phyloP scores from a whole-genome alignment of 305 asterid genomes.

The Salvia sclarea region DNA sequence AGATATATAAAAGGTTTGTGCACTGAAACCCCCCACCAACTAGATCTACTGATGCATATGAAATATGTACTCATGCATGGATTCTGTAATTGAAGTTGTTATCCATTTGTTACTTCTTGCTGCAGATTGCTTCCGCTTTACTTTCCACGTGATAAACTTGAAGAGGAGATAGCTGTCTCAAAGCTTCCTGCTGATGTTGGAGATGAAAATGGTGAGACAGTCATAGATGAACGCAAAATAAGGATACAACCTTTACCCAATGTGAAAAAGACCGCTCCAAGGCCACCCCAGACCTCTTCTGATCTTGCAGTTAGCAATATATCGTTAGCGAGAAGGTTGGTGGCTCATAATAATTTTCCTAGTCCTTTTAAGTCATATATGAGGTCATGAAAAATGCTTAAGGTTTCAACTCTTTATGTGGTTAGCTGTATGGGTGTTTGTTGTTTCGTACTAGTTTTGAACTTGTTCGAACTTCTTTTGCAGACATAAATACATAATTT shows the following conservation, averaged over 20 bases:
- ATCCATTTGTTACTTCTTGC: slow-evolving; percentile 13
- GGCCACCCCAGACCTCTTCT: slow-evolving; percentile 45
- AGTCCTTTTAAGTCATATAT: slow-evolving; percentile 22
- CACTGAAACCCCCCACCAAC: neutral
- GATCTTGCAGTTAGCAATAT: slow-evolving; percentile 64
- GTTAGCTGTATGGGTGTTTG: neutral
- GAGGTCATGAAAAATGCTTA: slow-evolving; percentile 13
- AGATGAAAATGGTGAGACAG: slow-evolving; percentile 92
- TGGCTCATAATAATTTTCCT: slow-evolving; percentile 17
- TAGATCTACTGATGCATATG: slow-evolving; percentile 16
- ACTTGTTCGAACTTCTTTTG: neutral
- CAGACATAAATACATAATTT: neutral
- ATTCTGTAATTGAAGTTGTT: slow-evolving; percentile 12
- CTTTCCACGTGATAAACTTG: slow-evolving; percentile 82
- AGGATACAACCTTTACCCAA: slow-evolving; percentile 85
- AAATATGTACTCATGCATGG: slow-evolving; percentile 8
- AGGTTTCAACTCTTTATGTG: neutral
- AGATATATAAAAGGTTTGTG: slow-evolving; percentile 81
- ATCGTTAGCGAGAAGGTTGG: slow-evolving; percentile 72
- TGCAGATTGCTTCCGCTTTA: slow-evolving; percentile 89
- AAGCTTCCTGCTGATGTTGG: slow-evolving; percentile 97
- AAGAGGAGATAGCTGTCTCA: slow-evolving; percentile 70
- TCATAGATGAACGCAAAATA: slow-evolving; percentile 82
- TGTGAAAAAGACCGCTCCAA: slow-evolving; percentile 51
- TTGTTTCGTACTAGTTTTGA: slow-evolving; percentile 2